Conservation (phyloP, 306 rosid species). For the Lablab purpureus region DNA sequence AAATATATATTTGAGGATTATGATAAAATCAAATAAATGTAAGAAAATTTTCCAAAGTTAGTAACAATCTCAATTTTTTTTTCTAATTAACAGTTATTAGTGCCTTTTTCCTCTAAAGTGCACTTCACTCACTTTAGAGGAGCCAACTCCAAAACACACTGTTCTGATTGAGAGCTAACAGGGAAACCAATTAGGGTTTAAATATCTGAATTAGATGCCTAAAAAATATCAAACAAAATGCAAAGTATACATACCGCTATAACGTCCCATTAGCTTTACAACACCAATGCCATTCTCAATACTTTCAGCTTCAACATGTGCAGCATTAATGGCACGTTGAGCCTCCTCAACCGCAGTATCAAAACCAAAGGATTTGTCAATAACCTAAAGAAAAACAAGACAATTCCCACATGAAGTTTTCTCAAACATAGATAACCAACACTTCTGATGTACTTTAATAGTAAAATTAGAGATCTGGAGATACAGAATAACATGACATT, state of each 20-base stretch:
- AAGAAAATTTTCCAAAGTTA: background rate
- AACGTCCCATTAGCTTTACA: constrained; percentile 94
- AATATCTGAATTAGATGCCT: constrained; percentile 25
- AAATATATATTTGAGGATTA: background rate
- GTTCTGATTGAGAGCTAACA: constrained; percentile 10
- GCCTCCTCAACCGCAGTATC: constrained; percentile 98
- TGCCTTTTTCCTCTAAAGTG: constrained; percentile 7
- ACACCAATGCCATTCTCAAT: constrained; percentile 86
- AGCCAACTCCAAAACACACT: background rate
- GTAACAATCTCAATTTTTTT: background rate
- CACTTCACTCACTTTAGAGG: background rate
- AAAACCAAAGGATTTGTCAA: constrained; percentile 92
- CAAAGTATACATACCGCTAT: constrained; percentile 70
- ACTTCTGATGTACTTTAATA: constrained; percentile 46
- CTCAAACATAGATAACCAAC: constrained; percentile 48
- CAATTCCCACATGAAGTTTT: constrained; percentile 28
- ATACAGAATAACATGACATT: constrained; percentile 11
- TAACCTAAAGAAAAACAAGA: constrained; percentile 59
- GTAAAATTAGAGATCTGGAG: background rate
- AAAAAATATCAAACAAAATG: constrained; percentile 37
- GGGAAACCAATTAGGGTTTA: constrained; percentile 6
- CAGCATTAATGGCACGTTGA: constrained; percentile 95
- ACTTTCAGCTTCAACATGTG: constrained; percentile 92
- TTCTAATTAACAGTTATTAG: background rate
- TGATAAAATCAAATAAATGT: background rate